phyloP scores from a whole-genome alignment of 2,329 filamentous ascomycete genomes.

The Colletotrichum sidae region DNA sequence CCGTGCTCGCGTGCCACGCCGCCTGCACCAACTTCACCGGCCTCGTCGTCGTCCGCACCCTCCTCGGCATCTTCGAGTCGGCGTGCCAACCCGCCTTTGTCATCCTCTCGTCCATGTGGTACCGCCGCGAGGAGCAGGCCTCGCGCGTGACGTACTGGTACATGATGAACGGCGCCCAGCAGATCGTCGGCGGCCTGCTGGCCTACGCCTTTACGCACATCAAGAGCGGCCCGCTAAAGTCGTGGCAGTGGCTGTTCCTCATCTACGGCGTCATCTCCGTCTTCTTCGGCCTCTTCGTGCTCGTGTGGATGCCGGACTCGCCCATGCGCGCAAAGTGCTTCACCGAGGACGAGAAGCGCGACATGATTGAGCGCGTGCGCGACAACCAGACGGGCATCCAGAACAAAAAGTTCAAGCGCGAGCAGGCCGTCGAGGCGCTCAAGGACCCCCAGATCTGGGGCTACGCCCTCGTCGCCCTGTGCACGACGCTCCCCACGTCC shows the following conservation, averaged over 20 bases:
- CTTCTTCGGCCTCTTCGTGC: conserved; percentile 73
- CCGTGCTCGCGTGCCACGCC: conserved; percentile 69
- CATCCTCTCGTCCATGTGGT: conserved; percentile 77
- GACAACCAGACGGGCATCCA: conserved; percentile 72
- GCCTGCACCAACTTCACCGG: conserved; percentile 70
- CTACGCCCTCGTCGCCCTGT: conserved; percentile 74
- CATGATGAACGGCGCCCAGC: conserved; percentile 82
- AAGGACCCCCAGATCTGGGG: conserved; percentile 75
- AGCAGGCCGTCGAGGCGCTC: conserved; percentile 63
- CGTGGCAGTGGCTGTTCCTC: conserved; percentile 78
- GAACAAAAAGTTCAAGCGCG: conserved; percentile 61
- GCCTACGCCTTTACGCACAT: conserved; percentile 73
- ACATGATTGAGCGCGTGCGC: conserved; percentile 71
- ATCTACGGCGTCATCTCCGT: conserved; percentile 73
- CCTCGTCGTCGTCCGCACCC: conserved; percentile 69
- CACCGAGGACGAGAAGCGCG: conserved; percentile 71
- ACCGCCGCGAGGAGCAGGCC: conserved; percentile 75
- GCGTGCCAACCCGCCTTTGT: conserved; percentile 77
- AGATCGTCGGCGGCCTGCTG: conserved; percentile 77
- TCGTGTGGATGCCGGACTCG: conserved; percentile 74
- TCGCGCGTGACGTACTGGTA: conserved; percentile 78
- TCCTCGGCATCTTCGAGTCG: conserved; percentile 79
- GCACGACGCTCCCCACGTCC: conserved; percentile 78
- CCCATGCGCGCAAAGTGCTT: conserved; percentile 80
- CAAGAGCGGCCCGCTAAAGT: conserved; percentile 63